Evolutionary conservation across 805 yeast genomes (phyloP).

Genomic region (Torulaspora quercuum): DNA sequence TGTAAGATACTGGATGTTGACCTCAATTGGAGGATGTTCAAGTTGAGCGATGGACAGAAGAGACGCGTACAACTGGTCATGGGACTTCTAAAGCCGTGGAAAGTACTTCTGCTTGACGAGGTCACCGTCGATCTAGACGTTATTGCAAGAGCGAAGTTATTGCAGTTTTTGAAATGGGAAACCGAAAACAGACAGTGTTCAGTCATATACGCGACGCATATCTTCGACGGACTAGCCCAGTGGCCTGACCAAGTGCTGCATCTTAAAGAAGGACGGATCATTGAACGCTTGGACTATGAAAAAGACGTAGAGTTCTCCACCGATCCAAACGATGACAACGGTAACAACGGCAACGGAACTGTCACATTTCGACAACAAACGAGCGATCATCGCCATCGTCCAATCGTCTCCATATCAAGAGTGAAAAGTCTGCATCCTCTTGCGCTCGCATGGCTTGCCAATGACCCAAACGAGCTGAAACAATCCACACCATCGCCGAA

Average conservation of each 20-base stretch:
- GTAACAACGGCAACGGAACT: conserved; percentile 22
- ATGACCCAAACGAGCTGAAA: conserved; percentile 19
- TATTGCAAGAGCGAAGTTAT: conserved; percentile 71
- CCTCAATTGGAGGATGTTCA: conserved; percentile 86
- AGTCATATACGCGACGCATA: conserved; percentile 92
- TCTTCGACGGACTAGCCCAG: conserved; percentile 86
- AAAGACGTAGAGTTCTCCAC: conserved; percentile 35
- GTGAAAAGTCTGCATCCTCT: conserved; percentile 64
- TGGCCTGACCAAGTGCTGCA: conserved; percentile 90
- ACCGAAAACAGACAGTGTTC: conserved; percentile 66
- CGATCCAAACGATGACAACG: conserved; percentile 9
- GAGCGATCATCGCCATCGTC: conserved; percentile 6
- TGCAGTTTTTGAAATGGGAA: conserved; percentile 70
- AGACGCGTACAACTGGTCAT: conserved; percentile 89
- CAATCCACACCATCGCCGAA: conserved; percentile 7
- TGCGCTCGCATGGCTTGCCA: conserved; percentile 60
- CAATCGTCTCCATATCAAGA: conserved; percentile 23
- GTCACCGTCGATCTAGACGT: conserved; percentile 97
- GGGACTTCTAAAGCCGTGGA: conserved; percentile 93
- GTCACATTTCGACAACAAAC: conserved; percentile 15
- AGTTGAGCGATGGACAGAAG: conserved; percentile 90
- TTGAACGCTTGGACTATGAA: conserved; percentile 36
- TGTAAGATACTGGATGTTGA: conserved; percentile 81
- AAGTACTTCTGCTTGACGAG: conserved; percentile 81
- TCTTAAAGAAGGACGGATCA: conserved; percentile 61